Evolutionary conservation across 2,329 filamentous ascomycete species (phyloP).

Genomic region (Cryphonectria nitschkei): DNA sequence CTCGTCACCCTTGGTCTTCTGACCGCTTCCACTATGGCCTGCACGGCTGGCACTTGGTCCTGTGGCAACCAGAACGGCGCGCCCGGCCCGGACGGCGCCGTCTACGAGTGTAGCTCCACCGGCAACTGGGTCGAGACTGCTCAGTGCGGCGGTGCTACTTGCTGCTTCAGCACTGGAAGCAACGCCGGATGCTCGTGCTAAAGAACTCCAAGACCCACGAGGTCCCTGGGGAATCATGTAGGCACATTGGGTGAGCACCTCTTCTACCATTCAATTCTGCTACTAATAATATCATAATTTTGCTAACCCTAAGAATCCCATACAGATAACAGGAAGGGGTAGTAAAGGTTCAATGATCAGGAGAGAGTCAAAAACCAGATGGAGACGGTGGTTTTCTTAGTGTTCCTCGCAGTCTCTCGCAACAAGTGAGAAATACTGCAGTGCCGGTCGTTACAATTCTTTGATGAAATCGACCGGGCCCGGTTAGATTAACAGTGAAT

Average conservation of each 20-base stretch:
- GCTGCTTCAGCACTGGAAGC: conserved; percentile 11
- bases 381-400: neutral
- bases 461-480: neutral
- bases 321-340: neutral
- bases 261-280: neutral
- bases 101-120: conserved; percentile 21
- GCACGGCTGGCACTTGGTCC: conserved; percentile 13
- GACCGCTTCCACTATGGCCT: conserved; percentile 16
- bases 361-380: neutral
- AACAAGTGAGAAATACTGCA: neutral
- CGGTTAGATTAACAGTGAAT: neutral
- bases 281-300: neutral
- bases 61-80: conserved; percentile 23
- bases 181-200: conserved; percentile 17
- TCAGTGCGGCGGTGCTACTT: conserved; percentile 3
- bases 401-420: neutral
- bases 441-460: neutral
- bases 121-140: conserved; percentile 18
- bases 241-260: neutral
- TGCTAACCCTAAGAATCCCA: neutral
- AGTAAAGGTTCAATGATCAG: neutral
- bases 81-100: conserved; percentile 18
- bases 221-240: neutral
- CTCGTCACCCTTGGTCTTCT: conserved; percentile 16
- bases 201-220: neutral